These are phyloP conservation scores for Xylariaceae sp. DNA, from an alignment of 2,329 filamentous ascomycete species.

Conservation along the genomic window DNA sequence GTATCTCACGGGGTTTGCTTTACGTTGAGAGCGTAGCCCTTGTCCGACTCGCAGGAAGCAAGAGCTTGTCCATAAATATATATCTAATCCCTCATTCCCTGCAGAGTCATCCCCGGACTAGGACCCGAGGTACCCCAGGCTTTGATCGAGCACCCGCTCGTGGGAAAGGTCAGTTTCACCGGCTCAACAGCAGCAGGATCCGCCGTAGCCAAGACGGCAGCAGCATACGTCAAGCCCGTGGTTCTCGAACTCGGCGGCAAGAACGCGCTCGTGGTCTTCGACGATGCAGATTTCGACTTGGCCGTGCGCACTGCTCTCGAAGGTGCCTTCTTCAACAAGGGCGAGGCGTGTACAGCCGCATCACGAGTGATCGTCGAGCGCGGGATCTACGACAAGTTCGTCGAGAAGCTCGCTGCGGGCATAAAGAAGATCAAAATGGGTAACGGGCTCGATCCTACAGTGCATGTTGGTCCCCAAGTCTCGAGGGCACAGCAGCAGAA, in stretches of 20 bases:
- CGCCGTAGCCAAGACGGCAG: slow-evolving; percentile 58
- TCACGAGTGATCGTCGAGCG: slow-evolving; percentile 83
- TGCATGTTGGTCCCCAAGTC: slow-evolving; percentile 80
- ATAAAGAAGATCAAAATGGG: slow-evolving; percentile 65
- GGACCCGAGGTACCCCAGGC: slow-evolving; percentile 73
- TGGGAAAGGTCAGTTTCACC: slow-evolving; percentile 79
- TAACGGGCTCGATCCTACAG: slow-evolving; percentile 70
- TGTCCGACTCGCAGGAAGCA: no score
- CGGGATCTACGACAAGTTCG: slow-evolving; percentile 78
- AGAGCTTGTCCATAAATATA: no score
- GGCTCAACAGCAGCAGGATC: slow-evolving; percentile 53
- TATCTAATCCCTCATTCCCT: no score
- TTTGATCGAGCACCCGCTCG: slow-evolving; percentile 67
- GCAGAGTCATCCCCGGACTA: slow-evolving; percentile 62
- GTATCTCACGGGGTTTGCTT: no score
- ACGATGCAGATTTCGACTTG: slow-evolving; percentile 70
- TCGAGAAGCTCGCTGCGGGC: slow-evolving; percentile 58
- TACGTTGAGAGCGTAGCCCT: no score
- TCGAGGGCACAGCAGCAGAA: slow-evolving; percentile 80
- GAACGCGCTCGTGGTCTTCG: slow-evolving; percentile 72
- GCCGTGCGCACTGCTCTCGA: slow-evolving; percentile 72
- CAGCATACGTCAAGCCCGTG: slow-evolving; percentile 74
- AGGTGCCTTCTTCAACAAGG: slow-evolving; percentile 60
- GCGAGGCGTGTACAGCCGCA: slow-evolving; percentile 65
- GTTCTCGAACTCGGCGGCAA: slow-evolving; percentile 75